Conservation (phyloP, 805 yeast species). For the Starmerella apicola region DNA sequence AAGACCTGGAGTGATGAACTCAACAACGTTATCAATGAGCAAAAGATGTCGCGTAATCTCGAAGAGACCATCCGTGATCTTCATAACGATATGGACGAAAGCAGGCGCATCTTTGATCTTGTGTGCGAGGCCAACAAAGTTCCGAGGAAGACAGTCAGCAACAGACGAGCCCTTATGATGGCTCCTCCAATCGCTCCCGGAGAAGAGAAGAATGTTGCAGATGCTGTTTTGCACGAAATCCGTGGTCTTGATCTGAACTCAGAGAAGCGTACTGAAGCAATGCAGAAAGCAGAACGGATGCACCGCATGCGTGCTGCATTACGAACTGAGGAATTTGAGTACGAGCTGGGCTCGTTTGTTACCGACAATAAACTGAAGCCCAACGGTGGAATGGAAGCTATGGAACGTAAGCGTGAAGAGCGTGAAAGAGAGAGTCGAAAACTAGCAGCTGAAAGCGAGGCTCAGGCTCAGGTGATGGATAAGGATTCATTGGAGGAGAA, state of each 20-base stretch:
- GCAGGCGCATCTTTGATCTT: constrained; percentile 66
- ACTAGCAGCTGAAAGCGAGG: constrained; percentile 24
- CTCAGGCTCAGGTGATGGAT: constrained; percentile 20
- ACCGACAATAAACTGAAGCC: constrained; percentile 62
- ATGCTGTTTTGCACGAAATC: constrained; percentile 68
- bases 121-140: constrained; percentile 30
- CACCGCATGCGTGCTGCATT: constrained; percentile 58
- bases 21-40: constrained; percentile 84
- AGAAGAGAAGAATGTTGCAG: constrained; percentile 14
- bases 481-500: constrained; percentile 15
- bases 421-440: constrained; percentile 58
- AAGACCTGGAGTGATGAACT: constrained; percentile 84
- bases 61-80: constrained; percentile 73
- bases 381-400: constrained; percentile 81
- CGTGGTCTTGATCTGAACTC: constrained; percentile 71
- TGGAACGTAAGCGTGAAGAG: constrained; percentile 53
- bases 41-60: constrained; percentile 79
- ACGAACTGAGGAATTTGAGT: constrained; percentile 57
- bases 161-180: constrained; percentile 24
- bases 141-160: neutral
- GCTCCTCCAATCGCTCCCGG: constrained; percentile 24
- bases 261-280: constrained; percentile 74
- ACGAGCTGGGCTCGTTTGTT: constrained; percentile 76
- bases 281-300: constrained; percentile 70
- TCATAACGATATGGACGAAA: constrained; percentile 66